These are phyloP conservation scores for Debaryomycetaceae sp. DNA, from an alignment of 1,139 yeast genomes.

Conservation along the genomic window DNA sequence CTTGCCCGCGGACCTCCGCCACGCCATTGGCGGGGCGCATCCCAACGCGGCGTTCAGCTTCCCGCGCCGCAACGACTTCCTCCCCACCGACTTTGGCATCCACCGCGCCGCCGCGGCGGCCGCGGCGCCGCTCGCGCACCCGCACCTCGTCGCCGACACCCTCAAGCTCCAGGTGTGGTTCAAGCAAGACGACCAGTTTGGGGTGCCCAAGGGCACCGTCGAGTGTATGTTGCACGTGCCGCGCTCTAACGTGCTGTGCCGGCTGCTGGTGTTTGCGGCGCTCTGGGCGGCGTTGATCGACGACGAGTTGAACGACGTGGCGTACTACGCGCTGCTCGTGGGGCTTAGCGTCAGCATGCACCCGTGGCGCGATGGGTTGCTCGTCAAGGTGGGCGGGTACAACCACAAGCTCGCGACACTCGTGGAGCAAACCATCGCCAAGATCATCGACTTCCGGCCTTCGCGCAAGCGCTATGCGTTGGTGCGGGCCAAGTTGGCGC, in stretches of 20 bases:
- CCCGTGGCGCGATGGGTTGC: constrained; percentile 67
- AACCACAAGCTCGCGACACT: constrained; percentile 72
- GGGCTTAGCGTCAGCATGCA: constrained; percentile 61
- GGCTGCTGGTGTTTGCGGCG: constrained; percentile 53
- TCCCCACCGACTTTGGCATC: constrained; percentile 73
- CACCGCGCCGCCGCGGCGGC: constrained; percentile 22
- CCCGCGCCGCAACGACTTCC: constrained; percentile 72
- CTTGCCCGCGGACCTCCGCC: constrained; percentile 36
- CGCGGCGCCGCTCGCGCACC: constrained; percentile 30
- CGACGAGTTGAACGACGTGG: constrained; percentile 70
- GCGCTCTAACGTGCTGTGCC: constrained; percentile 51
- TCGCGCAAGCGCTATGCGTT: constrained; percentile 57
- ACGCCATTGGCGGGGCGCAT: constrained; percentile 26
- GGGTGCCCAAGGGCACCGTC: constrained; percentile 81
- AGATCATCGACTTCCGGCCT: constrained; percentile 51
- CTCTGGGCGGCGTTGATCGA: constrained; percentile 66
- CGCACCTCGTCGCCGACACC: constrained; percentile 33
- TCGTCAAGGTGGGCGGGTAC: constrained; percentile 69
- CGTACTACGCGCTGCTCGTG: constrained; percentile 82
- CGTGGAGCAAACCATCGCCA: constrained; percentile 54
- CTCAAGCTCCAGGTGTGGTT: constrained; percentile 61
- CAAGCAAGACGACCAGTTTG: constrained; percentile 85
- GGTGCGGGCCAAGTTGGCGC: constrained; percentile 57
- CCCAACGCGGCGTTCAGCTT: constrained; percentile 45
- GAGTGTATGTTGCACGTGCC: constrained; percentile 67